These are phyloP conservation scores for Cinchona pubescens DNA, from an alignment of 257 asterid species.

Conservation along the genomic window DNA sequence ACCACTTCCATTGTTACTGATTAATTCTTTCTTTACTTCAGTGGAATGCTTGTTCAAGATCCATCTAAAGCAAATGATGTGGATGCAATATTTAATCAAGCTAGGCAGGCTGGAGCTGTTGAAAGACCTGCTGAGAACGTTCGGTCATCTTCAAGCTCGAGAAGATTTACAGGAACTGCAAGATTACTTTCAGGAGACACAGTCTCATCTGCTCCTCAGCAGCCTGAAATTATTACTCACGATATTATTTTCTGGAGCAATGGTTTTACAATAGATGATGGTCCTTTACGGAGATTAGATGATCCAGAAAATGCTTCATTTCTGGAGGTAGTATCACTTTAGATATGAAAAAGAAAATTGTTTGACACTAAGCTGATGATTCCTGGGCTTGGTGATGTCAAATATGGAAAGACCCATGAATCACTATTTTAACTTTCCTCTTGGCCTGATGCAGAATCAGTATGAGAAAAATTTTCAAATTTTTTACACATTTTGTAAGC, in stretches of 20 bases:
- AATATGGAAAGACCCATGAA: no score
- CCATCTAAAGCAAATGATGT: constrained; percentile 55
- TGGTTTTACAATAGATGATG: constrained; percentile 81
- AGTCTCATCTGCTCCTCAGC: constrained; percentile 48
- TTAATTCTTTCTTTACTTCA: constrained; percentile 26
- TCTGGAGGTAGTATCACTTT: constrained; percentile 66
- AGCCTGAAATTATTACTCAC: constrained; percentile 49
- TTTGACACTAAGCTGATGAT: neutral
- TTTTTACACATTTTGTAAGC: no score
- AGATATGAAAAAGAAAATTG: neutral
- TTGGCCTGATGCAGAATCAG: no score
- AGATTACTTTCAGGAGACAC: constrained; percentile 72
- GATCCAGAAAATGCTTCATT: constrained; percentile 76
- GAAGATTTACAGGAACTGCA: constrained; percentile 72
- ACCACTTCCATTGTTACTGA: constrained; percentile 8
- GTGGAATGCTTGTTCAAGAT: constrained; percentile 88
- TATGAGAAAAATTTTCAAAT: no score
- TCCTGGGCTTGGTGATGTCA: no score
- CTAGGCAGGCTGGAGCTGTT: constrained; percentile 57
- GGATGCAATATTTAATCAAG: constrained; percentile 67
- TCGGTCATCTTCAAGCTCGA: constrained; percentile 53
- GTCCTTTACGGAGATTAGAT: constrained; percentile 71
- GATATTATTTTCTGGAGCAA: constrained; percentile 66
- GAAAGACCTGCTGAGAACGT: constrained; percentile 49
- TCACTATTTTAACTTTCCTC: no score